Evolutionary conservation across 495 filamentous ascomycete genomes (phyloP), one percentile per base, ranked within the genome.

Genomic region (Aspergillus diversus): DNA sequence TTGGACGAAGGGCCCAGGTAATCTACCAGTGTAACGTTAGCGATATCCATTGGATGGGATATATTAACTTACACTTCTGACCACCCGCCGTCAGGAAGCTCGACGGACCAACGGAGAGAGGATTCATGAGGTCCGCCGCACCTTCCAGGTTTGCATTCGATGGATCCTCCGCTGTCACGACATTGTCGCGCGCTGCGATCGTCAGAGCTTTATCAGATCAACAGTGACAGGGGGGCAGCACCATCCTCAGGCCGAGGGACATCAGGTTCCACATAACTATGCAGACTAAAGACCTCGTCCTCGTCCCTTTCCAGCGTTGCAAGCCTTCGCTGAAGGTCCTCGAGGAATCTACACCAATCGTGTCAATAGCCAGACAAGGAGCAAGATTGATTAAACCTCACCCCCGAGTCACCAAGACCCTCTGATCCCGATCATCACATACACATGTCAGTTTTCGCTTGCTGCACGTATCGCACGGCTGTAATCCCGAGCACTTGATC

Each of bases 1-100:
- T 79, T 80, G 1, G 78, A 81, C 5, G 78, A 80, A 17, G 77
- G 77, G 59, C 77, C 78, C 51, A 81, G 60, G 54, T 79, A 81
- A 56, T 76, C 77, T 80, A 46, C 33, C 50, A 35, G 3, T 13
- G 0, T 35, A 34, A 9, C 11, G n/a, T 54, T 32, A 55, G 50
- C 34, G 16, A 7, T 31, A 16, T 9, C 16, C 16, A 33, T 15
- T 43, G 16, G 31, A 12, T 9, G 5, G 27, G 13, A 0, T 15
- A 31, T 2, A 1, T 33, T 60, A 56, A 39, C 64, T 55, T 60
- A 78, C 73, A 79, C 16, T 69, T 72, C 35, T 71, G 63, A 7
- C 73, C 73, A 59, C 67, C 69, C 16, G 68, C 68, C 7, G 74
- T 70, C 16, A 39, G 71, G 43, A 77, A 79, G 2, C 69, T 69